Base-by-base conservation (phyloP, 176 grass and related monocot genomes). In the Ananas comosus region DNA sequence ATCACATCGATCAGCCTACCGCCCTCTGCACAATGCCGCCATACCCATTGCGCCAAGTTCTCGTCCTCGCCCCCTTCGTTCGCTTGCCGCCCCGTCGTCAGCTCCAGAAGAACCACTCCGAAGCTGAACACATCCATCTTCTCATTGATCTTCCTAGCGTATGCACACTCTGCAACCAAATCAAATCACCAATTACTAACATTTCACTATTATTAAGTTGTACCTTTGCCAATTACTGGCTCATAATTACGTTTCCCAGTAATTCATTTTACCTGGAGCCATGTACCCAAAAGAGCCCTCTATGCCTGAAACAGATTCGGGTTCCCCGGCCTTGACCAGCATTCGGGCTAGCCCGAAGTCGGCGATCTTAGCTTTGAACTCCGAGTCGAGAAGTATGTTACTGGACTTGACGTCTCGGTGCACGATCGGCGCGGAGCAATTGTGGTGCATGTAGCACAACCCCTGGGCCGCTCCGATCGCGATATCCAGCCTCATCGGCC, bases 51-150 rank as follows among this genome's bases (percentile, higher is more conserved):
- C 19, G 74, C 76, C 11, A 86, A 72, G 67, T 74, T 70, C 65
- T 81, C 86, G 54, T 85, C 42, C 12, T 69, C 82, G 0, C 66
- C 83, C 51, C 74, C 90, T 21, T 80, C 83, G 25, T 58, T 76
- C 9, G 74, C 70, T 22, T 9, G 24, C 67, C 76, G 81, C 13
- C 83, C 70, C 0, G 80, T 83, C 50, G 52, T 67, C 49, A 88
- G 66, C 67, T 88, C 91, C 69, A 92, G 12, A 9, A 92, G 77
- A 75, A 92, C 74, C 9, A 92, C 80, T 10, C 91, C 83, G 16
- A 88, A 92, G 68, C 85, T 83, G 19, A 78, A 92, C 0, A 88
- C 85, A 24, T 92, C 77, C 58, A 86, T 66, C 71, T 92, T 96
- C 70, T 85, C 84, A 56, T 71, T 80, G 42, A 90, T 73, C 11